A percentile compares a stretch with the other conserved stretches of the same genome.
Conservation (phyloP, 352 stramenopile genomes). For the Phytophthora boehmeriae region DNA sequence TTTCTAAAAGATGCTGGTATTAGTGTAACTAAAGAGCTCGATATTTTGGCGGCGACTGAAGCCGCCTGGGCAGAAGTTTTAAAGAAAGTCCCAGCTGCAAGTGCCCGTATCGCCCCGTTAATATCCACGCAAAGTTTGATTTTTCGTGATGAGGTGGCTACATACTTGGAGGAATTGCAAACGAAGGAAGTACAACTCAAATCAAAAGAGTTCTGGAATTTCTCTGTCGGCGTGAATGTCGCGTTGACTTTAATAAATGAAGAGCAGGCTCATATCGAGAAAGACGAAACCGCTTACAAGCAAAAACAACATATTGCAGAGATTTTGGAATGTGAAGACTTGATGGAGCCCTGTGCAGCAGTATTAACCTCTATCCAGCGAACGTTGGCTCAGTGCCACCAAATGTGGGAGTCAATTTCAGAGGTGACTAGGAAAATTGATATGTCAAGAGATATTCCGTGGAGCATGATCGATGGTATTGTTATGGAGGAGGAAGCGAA, state of each 20-base stretch:
- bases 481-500: constrained; percentile 95
- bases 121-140: constrained; percentile 66
- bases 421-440: constrained; percentile 91
- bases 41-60: constrained; percentile 61
- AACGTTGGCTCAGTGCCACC: constrained; percentile 75
- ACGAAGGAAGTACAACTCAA: constrained; percentile 58
- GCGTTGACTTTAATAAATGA: constrained; percentile 51
- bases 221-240: constrained; percentile 44
- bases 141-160: constrained; percentile 76
- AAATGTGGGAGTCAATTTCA: constrained; percentile 89
- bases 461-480: constrained; percentile 91
- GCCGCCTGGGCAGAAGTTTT: constrained; percentile 68
- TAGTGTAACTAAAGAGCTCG: constrained; percentile 54
- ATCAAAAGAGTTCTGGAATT: constrained; percentile 68
- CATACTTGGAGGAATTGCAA: constrained; percentile 84
- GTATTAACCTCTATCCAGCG: constrained; percentile 78
- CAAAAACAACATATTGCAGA: constrained; percentile 89
- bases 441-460: constrained; percentile 88
- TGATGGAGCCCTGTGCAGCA: constrained; percentile 84
- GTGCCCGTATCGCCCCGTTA: constrained; percentile 66
- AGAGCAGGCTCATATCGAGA: constrained; percentile 40
- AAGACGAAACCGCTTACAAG: constrained; percentile 44
- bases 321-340: constrained; percentile 93
- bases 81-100: constrained; percentile 66
- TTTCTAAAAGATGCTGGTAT: constrained; percentile 74